Evolutionary conservation across 2,329 filamentous ascomycete genomes (phyloP).

Genomic region (Neurospora crassa): DNA sequence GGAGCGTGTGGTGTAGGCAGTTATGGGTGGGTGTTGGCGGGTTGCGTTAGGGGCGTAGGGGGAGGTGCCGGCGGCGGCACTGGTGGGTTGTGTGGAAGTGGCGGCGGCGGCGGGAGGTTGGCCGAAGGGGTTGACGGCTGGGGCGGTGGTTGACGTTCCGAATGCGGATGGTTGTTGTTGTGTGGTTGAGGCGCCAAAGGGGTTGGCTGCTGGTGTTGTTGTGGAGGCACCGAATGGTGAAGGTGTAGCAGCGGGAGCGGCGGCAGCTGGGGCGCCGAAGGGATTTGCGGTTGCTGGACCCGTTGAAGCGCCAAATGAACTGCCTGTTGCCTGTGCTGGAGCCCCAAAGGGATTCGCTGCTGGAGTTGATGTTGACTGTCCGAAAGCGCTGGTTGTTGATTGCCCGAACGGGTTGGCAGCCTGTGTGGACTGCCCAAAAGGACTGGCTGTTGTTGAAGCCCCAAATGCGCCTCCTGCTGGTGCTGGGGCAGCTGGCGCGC

Average conservation of each 20-base stretch:
- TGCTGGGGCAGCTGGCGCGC: conserved; percentile 24
- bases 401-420: conserved; percentile 25
- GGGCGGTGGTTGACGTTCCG: conserved; percentile 6
- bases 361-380: conserved; percentile 16
- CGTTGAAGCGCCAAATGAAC: not conserved
- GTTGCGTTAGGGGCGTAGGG: conserved; percentile 19
- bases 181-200: conserved; percentile 16
- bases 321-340: conserved; percentile 7
- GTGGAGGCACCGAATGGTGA: conserved; percentile 8
- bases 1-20: conserved; percentile 19
- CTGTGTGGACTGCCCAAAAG: conserved; percentile 21
- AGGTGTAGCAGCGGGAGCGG: conserved; percentile 9
- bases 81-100: not conserved
- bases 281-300: conserved; percentile 15
- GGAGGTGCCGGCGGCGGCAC: not conserved
- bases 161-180: conserved; percentile 7
- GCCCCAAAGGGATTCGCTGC: conserved; percentile 9
- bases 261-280: conserved; percentile 16
- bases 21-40: conserved; percentile 23
- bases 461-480: conserved; percentile 17
- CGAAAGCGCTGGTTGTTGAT: conserved; percentile 21
- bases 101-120: conserved; percentile 16
- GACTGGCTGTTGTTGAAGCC: conserved; percentile 13
- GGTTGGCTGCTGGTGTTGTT: conserved; percentile 15
- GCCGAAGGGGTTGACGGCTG: conserved; percentile 22